These are phyloP conservation scores for Passalora sequoiae DNA, from an alignment of 2,329 filamentous ascomycete genomes.

Conservation along the genomic window DNA sequence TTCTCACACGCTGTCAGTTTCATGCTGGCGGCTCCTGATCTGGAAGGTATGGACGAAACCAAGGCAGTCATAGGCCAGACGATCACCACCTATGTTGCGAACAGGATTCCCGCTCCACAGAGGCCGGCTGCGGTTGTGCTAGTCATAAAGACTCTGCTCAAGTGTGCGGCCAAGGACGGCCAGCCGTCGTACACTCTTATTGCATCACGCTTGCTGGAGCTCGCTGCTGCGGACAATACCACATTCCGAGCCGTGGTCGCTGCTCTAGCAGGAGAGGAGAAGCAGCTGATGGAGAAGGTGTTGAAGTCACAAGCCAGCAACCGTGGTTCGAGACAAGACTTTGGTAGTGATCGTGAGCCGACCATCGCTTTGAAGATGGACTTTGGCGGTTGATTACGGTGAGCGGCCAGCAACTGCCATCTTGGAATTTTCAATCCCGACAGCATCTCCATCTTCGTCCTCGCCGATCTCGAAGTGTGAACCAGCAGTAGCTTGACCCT, in stretches of 20 bases:
- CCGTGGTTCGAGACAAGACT: constrained; percentile 42
- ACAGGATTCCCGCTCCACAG: constrained; percentile 37
- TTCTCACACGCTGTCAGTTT: constrained; percentile 73
- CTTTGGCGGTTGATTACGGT: constrained; percentile 46
- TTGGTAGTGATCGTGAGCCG: constrained; percentile 53
- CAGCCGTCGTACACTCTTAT: constrained; percentile 60
- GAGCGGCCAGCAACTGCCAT: neutral
- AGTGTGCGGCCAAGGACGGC: constrained; percentile 60
- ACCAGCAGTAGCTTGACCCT: neutral
- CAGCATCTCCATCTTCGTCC: neutral
- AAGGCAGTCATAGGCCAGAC: constrained; percentile 67
- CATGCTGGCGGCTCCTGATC: constrained; percentile 55
- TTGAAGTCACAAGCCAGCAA: constrained; percentile 42
- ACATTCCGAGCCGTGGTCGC: constrained; percentile 71
- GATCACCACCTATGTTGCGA: constrained; percentile 63
- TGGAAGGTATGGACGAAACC: constrained; percentile 75
- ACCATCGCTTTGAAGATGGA: constrained; percentile 94
- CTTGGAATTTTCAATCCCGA: neutral
- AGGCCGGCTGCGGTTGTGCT: constrained; percentile 62
- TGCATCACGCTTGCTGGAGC: constrained; percentile 68
- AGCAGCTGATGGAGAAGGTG: constrained; percentile 66
- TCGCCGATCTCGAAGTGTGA: neutral
- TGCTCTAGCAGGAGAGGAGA: constrained; percentile 64
- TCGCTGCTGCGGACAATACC: constrained; percentile 68
- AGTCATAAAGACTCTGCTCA: constrained; percentile 70